phyloP scores from a whole-genome alignment of 176 grass and related monocot genomes.

The Eleusine indica region DNA sequence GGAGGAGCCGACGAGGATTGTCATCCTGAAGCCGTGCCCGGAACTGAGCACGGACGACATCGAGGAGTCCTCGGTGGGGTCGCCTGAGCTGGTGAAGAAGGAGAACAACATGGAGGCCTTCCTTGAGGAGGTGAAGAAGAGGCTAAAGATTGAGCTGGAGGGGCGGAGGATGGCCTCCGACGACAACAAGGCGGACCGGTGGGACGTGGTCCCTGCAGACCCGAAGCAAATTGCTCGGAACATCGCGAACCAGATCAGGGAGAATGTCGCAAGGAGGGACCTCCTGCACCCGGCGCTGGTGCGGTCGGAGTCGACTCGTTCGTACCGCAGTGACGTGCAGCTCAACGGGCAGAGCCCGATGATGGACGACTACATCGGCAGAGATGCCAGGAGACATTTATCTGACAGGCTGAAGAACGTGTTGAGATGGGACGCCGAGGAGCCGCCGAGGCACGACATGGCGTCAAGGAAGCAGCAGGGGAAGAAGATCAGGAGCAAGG shows the following conservation, averaged over 20 bases:
- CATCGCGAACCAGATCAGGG: constrained; percentile 77
- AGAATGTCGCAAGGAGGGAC: constrained; percentile 58
- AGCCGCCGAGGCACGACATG: constrained; percentile 37
- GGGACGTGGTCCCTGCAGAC: constrained; percentile 49
- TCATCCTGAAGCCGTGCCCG: constrained; percentile 84
- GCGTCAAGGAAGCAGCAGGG: constrained; percentile 33
- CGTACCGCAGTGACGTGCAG: constrained; percentile 53
- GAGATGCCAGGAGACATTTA: constrained; percentile 66
- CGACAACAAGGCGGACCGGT: constrained; percentile 43
- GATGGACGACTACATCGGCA: constrained; percentile 56
- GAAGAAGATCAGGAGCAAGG: constrained; percentile 56
- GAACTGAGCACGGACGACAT: constrained; percentile 65
- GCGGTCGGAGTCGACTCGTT: constrained; percentile 64
- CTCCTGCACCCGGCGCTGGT: constrained; percentile 50
- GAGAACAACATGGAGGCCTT: constrained; percentile 88
- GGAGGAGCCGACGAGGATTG: constrained; percentile 76
- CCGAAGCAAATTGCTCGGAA: constrained; percentile 72
- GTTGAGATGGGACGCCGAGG: constrained; percentile 55
- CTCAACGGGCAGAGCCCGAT: constrained; percentile 49
- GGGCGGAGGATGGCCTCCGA: constrained; percentile 45
- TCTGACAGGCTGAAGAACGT: constrained; percentile 74
- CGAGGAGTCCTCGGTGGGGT: constrained; percentile 75
- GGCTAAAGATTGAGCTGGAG: constrained; percentile 81
- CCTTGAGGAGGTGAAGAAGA: constrained; percentile 91
- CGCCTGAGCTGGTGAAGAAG: constrained; percentile 81